Conservation (phyloP, 768 basidiomycete genomes). For the Ramaria rubella region DNA sequence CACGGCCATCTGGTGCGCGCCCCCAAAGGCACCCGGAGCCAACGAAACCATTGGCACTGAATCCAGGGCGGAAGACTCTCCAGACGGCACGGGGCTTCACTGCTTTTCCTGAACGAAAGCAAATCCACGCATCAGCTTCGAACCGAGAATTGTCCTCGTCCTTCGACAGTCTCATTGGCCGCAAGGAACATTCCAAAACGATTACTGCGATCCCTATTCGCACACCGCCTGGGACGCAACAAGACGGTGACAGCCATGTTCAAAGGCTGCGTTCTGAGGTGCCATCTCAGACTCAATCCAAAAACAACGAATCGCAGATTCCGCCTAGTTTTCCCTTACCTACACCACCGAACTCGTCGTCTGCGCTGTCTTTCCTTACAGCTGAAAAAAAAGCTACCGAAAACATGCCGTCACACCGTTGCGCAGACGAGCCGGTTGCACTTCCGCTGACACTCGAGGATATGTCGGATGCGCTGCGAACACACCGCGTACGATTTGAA, state of each 20-base stretch:
- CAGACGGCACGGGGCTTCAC: background rate
- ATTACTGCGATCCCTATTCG: background rate
- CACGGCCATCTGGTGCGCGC: background rate
- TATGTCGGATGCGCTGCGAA: background rate
- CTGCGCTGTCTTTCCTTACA: slow-evolving; percentile 1
- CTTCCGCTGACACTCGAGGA: background rate
- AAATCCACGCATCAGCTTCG: background rate
- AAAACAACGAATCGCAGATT: background rate
- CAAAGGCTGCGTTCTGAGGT: background rate
- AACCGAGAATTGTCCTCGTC: background rate
- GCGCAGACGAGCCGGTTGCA: background rate
- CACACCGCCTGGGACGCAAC: background rate
- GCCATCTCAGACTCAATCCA: no score
- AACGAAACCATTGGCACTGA: background rate
- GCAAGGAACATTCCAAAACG: background rate
- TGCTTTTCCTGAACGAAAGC: background rate
- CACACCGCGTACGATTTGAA: background rate
- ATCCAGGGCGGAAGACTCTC: background rate
- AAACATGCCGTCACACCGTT: background rate
- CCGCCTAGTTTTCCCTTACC: slow-evolving; percentile 5
- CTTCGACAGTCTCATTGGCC: background rate
- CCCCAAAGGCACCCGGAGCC: background rate
- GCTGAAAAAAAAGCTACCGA: background rate
- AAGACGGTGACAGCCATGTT: background rate
- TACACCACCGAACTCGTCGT: slow-evolving; percentile 5